phyloP scores from a whole-genome alignment of 371 early-diverging fungal genomes.

The Mucor circinelloides region DNA sequence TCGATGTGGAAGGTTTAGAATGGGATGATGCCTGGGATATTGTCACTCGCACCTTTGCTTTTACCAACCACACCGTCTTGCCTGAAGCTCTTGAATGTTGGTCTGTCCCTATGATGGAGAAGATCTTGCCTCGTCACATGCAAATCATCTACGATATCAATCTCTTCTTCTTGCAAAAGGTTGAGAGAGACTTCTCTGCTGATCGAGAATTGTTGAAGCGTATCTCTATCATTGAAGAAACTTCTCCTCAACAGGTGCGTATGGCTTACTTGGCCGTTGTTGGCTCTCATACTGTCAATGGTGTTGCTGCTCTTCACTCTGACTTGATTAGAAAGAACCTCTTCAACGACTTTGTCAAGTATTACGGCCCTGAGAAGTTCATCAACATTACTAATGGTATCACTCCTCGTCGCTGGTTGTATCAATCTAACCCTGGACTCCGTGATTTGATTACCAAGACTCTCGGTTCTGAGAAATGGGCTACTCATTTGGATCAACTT shows the following conservation, averaged over 20 bases:
- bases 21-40: slow-evolving; percentile 97
- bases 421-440: slow-evolving; percentile 89
- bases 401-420: slow-evolving; percentile 91
- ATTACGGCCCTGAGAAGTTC: slow-evolving; percentile 84
- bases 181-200: slow-evolving; percentile 77
- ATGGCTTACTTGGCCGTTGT: slow-evolving; percentile 77
- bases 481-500: slow-evolving; percentile 62
- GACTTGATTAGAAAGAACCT: slow-evolving; percentile 79
- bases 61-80: slow-evolving; percentile 95
- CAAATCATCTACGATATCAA: slow-evolving; percentile 95
- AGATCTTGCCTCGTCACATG: slow-evolving; percentile 91
- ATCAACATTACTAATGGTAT: slow-evolving; percentile 94
- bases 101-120: slow-evolving; percentile 87
- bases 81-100: slow-evolving; percentile 95
- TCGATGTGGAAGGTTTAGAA: slow-evolving; percentile 82
- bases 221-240: slow-evolving; percentile 91
- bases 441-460: slow-evolving; percentile 75
- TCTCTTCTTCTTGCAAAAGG: slow-evolving; percentile 90
- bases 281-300: slow-evolving; percentile 90
- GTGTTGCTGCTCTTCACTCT: slow-evolving; percentile 92
- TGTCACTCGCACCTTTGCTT: slow-evolving; percentile 84
- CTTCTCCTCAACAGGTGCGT: slow-evolving; percentile 85
- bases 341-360: slow-evolving; percentile 85
- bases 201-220: slow-evolving; percentile 86
- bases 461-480: slow-evolving; percentile 74